phyloP scores from a whole-genome alignment of 352 stramenopile species.

The Phytophthora syringae region DNA sequence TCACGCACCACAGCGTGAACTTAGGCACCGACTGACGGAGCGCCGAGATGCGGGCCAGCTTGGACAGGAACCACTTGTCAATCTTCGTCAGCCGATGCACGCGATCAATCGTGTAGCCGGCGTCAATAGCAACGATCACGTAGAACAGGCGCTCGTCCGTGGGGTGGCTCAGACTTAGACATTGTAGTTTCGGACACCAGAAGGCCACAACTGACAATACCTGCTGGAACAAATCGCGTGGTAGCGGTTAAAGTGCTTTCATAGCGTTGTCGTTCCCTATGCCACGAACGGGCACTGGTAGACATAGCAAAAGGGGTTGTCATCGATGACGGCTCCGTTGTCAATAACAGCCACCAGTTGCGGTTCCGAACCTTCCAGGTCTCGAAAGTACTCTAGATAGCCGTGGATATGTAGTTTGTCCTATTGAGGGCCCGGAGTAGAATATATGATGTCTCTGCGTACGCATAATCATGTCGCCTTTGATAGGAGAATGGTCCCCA shows the following conservation, averaged over 20 bases:
- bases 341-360: background rate
- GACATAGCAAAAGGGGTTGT: constrained; percentile 1
- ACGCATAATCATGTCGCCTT: too few relatives aligned
- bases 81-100: constrained; percentile 96
- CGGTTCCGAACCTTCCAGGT: background rate
- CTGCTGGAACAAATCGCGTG: background rate
- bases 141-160: constrained; percentile 95
- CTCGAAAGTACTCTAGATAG: background rate
- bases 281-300: background rate
- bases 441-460: too few relatives aligned
- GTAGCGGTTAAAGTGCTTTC: background rate
- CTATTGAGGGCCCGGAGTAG: background rate
- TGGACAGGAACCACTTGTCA: constrained; percentile 95
- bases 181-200: too few relatives aligned
- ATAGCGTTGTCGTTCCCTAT: background rate
- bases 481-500: too few relatives aligned
- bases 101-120: constrained; percentile 87
- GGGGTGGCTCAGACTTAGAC: constrained; percentile 89
- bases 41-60: constrained; percentile 92
- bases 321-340: background rate
- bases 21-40: constrained; percentile 72
- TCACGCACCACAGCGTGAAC: too few relatives aligned
- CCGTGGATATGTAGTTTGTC: background rate
- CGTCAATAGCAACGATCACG: constrained; percentile 86
- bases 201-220: too few relatives aligned